These are phyloP conservation scores for Mimosa pudica DNA, from an alignment of 306 rosid species.

Conservation along the genomic window DNA sequence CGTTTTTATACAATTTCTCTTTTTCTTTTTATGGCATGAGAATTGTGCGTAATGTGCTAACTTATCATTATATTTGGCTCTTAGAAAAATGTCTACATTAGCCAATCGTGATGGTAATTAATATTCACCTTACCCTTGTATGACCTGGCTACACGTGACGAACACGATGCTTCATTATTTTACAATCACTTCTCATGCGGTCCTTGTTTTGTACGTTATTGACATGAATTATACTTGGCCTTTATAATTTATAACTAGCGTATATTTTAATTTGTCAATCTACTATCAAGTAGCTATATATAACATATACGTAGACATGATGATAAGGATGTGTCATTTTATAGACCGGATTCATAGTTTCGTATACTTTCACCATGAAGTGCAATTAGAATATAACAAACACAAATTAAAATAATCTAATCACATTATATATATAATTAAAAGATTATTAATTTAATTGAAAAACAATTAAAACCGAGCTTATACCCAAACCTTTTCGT, in stretches of 20 bases:
- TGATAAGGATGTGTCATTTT: neutral
- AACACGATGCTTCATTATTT: neutral
- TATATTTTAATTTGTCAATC: neutral
- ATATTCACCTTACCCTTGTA: constrained; percentile 24
- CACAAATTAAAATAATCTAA: no score
- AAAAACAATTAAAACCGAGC: no score
- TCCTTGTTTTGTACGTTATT: neutral
- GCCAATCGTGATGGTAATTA: constrained; percentile 33
- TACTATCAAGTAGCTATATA: neutral
- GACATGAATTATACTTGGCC: neutral
- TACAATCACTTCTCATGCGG: neutral
- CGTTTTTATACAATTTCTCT: constrained; percentile 4
- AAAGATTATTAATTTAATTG: no score
- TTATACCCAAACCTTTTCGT: no score
- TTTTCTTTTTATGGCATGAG: constrained; percentile 33
- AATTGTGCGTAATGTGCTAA: constrained; percentile 9
- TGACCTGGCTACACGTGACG: constrained; percentile 27
- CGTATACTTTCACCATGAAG: neutral
- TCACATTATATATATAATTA: no score
- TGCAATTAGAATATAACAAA: no score
- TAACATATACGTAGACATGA: neutral
- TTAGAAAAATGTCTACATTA: constrained; percentile 29
- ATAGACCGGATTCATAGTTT: neutral
- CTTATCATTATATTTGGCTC: constrained; percentile 14
- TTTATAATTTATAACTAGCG: neutral